Evolutionary conservation across 352 stramenopile genomes (phyloP), one percentile per base, ranked within the genome.

Genomic region (Globisporangium yorkense): DNA sequence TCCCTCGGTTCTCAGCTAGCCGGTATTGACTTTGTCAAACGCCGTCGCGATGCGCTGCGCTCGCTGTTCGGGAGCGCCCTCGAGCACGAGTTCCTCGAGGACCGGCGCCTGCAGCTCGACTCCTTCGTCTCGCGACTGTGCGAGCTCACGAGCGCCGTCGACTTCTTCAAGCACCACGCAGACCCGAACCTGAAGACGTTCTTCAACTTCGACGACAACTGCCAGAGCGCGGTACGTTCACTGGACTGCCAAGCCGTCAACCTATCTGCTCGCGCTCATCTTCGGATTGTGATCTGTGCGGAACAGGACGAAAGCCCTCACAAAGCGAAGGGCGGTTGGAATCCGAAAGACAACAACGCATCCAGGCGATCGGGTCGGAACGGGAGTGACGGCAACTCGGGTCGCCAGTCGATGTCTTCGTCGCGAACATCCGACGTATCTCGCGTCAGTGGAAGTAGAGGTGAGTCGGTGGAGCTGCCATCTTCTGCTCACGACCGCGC

Each of bases 201-300:
- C 57, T 75, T 88, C 49, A 51, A 49, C n/a, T 87, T 89, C 51
- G 80, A 87, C 37, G 66, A 74, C 27, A 68, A 89, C 66, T 89
- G 80, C 54, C 64, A 77, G 21, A 58, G 80, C 27, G 71, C 80
- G 67, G 80, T 89, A 60, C 54, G 72, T 74, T 39, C 41, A 18
- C n/a, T 29, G 2, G 29, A 16, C 5, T 48, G 21, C 13, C 1
- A 16, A n/a, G 18, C 54, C n/a, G 20, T 9, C 8, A 31, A 5
- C 3, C 3, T 6, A 20, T 27, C 18, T 9, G 5, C 31, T 45
- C 27, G 44, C 12, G 18, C 47, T 40, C 13, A 5, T 41, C n/a
- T 5, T 27, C 27, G 2, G 2, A 10, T 21, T 9, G 13, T 4
- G 7, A 2, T 27, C 29, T 13, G 10, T 15, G 10, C 2, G 12